Evolutionary conservation across 169 alveolate genomes (phyloP).

Genomic region (Plasmodium gonderi): DNA sequence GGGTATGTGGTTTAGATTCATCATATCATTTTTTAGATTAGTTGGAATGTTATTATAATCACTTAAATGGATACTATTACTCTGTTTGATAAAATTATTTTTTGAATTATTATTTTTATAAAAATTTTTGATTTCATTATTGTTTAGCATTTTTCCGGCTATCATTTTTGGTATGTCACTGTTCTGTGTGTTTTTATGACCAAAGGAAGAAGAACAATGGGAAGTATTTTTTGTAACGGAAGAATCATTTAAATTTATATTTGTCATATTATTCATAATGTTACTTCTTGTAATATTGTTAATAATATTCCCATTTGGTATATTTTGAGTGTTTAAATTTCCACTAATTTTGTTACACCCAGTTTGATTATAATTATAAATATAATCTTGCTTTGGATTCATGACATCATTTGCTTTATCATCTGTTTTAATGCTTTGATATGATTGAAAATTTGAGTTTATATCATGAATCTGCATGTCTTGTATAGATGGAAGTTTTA

Average conservation of each 20-base stretch:
- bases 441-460: neutral
- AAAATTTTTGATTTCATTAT: neutral
- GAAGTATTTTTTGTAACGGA: neutral
- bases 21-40: neutral
- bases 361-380: conserved; percentile 7
- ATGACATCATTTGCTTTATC: conserved; percentile 20
- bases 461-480: conserved; percentile 23
- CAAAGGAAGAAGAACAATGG: conserved; percentile 13
- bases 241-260: conserved; percentile 6
- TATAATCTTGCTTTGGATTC: conserved; percentile 16
- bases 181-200: neutral
- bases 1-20: neutral
- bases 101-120: neutral
- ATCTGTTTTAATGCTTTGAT: conserved; percentile 6
- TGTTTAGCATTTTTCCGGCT: neutral
- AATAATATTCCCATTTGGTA: too few species aligned
- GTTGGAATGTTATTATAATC: conserved; percentile 1
- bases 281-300: neutral
- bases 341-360: neutral
- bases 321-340: too few species aligned
- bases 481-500: neutral
- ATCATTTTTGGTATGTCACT: neutral
- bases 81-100: conserved; percentile 9
- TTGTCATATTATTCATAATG: neutral
- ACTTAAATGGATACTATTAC: conserved; percentile 1